Evolutionary conservation across 177 flowering plant genomes (phyloP).

Genomic region (Telopea speciosissima): DNA sequence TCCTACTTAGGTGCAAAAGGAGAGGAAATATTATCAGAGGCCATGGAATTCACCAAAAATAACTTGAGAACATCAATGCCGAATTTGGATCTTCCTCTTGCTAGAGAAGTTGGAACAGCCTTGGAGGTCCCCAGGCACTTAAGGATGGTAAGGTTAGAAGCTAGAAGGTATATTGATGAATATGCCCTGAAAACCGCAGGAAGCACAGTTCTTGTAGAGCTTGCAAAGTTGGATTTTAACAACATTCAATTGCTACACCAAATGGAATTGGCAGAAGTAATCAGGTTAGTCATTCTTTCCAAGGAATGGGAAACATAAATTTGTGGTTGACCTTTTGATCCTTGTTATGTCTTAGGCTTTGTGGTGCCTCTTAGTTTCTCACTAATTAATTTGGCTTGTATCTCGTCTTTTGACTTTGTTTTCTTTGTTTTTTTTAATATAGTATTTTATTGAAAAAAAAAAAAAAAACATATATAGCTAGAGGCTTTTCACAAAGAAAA

Average conservation of each 20-base stretch:
- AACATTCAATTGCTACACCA: slow-evolving; percentile 25
- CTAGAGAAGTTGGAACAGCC: neutral
- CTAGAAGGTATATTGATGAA: slow-evolving; percentile 23
- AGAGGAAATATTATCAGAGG: slow-evolving; percentile 1
- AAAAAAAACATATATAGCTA: too few species aligned
- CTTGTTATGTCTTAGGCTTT: too few species aligned
- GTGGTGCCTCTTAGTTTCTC: too few species aligned
- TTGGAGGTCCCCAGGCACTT: slow-evolving; percentile 26
- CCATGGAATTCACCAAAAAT: slow-evolving; percentile 3
- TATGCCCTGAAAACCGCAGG: slow-evolving; percentile 5
- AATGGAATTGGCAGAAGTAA: slow-evolving; percentile 17
- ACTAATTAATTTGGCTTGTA: too few species aligned
- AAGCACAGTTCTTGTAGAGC: slow-evolving; percentile 12
- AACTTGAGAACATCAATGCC: neutral
- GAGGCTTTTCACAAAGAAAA: too few species aligned
- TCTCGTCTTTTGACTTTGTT: too few species aligned
- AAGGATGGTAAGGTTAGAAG: slow-evolving; percentile 29
- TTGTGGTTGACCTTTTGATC: too few species aligned
- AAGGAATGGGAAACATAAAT: too few species aligned
- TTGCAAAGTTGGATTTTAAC: slow-evolving; percentile 29
- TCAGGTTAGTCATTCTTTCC: slow-evolving; percentile 20
- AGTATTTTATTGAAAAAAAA: too few species aligned
- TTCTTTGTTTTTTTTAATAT: too few species aligned
- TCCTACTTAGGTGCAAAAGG: slow-evolving; percentile 9
- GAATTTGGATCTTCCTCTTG: neutral